phyloP scores from a whole-genome alignment of 495 filamentous ascomycete species.

The Immersiella caudata region DNA sequence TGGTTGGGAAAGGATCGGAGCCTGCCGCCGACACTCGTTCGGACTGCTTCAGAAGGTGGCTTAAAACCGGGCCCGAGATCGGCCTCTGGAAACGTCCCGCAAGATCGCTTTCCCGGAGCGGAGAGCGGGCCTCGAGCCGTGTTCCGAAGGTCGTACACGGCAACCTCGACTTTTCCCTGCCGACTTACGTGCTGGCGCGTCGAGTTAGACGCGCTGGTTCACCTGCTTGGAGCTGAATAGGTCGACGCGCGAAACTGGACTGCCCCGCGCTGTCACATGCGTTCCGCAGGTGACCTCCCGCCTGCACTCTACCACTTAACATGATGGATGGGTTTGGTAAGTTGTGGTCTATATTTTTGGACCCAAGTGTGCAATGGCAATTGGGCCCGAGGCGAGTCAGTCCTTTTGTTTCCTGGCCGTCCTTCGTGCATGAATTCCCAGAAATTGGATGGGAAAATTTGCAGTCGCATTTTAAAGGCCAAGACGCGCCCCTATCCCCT shows the following conservation, averaged over 20 bases:
- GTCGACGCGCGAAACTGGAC: background rate
- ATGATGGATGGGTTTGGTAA: background rate
- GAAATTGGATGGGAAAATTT: conserved; percentile 13
- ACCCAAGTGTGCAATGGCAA: background rate
- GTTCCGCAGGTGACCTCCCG: background rate
- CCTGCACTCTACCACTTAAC: background rate
- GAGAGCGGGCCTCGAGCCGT: background rate
- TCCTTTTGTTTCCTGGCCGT: background rate
- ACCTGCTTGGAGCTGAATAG: background rate
- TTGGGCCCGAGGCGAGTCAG: background rate
- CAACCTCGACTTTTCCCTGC: background rate
- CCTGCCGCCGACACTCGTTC: background rate
- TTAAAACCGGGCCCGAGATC: conserved; percentile 5
- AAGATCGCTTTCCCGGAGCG: background rate
- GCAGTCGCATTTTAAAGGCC: background rate
- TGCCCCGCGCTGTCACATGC: conserved; percentile 5
- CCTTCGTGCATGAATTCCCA: background rate
- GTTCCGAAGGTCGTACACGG: background rate
- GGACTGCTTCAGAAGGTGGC: background rate
- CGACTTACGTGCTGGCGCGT: background rate
- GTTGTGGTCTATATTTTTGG: background rate
- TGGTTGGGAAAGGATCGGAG: background rate
- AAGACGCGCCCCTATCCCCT: conserved; percentile 7
- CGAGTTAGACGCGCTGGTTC: background rate
- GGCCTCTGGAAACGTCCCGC: background rate